Conservation (phyloP, 805 yeast genomes). For the Starmerella gropengiesseri region DNA sequence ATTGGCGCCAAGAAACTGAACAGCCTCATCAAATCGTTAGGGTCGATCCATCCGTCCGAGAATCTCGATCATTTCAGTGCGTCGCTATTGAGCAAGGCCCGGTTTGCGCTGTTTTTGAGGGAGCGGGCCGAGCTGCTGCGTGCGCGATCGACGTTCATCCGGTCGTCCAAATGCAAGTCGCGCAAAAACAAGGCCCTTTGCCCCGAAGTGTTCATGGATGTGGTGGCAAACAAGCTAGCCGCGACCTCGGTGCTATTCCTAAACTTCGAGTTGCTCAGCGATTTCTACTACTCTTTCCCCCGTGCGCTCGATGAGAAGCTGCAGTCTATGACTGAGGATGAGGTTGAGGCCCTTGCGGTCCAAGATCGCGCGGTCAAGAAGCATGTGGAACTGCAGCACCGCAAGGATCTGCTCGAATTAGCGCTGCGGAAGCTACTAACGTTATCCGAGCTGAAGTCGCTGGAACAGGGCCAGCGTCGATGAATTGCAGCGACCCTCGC, state of each 20-base stretch:
- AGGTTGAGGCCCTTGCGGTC: conserved; percentile 79
- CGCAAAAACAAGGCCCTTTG: conserved; percentile 80
- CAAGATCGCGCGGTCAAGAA: conserved; percentile 85
- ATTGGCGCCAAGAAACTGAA: conserved; percentile 76
- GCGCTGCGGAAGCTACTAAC: conserved; percentile 79
- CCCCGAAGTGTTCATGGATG: conserved; percentile 89
- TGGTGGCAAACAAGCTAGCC: conserved; percentile 81
- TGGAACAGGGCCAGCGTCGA: neutral
- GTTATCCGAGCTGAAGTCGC: conserved; percentile 43
- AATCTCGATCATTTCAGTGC: conserved; percentile 45
- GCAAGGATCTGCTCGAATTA: conserved; percentile 75
- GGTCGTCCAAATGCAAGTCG: conserved; percentile 61
- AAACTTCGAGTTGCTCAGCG: conserved; percentile 87
- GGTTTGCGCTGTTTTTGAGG: conserved; percentile 67
- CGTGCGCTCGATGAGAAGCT: conserved; percentile 76
- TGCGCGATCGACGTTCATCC: conserved; percentile 66
- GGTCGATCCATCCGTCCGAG: conserved; percentile 36
- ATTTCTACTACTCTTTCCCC: conserved; percentile 92
- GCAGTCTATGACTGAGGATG: conserved; percentile 56
- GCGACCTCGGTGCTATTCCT: conserved; percentile 86
- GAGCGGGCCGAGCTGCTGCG: conserved; percentile 61
- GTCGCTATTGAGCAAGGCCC: conserved; percentile 62
- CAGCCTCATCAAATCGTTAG: conserved; percentile 65
- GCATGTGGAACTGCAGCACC: conserved; percentile 86
- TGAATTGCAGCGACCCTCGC: neutral